Evolutionary conservation across 1,139 yeast species (phyloP), one percentile per base, ranked within the genome.

Genomic region (Meyerozyma athensensis): DNA sequence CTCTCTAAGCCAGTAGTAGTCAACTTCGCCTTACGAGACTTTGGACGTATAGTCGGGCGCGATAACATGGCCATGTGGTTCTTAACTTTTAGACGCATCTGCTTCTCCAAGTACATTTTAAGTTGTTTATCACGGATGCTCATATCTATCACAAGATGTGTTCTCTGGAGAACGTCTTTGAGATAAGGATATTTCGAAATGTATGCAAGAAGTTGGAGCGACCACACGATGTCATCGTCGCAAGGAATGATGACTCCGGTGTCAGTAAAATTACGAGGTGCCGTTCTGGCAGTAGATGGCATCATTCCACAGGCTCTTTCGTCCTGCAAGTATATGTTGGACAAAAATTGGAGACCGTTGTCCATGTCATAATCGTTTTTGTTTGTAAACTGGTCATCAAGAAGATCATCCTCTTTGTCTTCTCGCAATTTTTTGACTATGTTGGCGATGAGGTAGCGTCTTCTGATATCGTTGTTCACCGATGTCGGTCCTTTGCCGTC

Each of bases 181-280:
- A 90, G 66, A 42, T 80, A 74, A 1, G 97, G 84, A 54, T 90
- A 90, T 58, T 92, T 92, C 7, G 97, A 87, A 36, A 90, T 86
- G 58, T 89, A 92, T 14, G 97, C 97, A 39, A 92, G 63, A 23
- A 92, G 70, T 59, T 92, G 97, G 39, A 92, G 68, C 5, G 95
- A 84, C 96, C 97, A 89, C 24, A 87, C 81, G 20, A 92, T 86
- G 56, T 92, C 98, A 54, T 90, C 97, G 45, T 86, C 95, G 43
- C 87, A 75, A 1, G 97, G 96, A 8, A 87, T 75, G 13, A 89
- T 74, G 18, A 82, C 80, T 2, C 96, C 95, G 2, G 74, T 65
- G 40, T 81, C 77, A 22, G 81, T 72, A 53, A 86, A 86, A 36
- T 68, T 70, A 43, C 96, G 68, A 5, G 89, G 90, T 0, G 72